A percentile compares a stretch with the other conserved stretches of the same genome.
These are phyloP conservation scores for Phyllosticta citrichinensis DNA, from an alignment of 2,329 filamentous ascomycete species.

Conservation along the genomic window DNA sequence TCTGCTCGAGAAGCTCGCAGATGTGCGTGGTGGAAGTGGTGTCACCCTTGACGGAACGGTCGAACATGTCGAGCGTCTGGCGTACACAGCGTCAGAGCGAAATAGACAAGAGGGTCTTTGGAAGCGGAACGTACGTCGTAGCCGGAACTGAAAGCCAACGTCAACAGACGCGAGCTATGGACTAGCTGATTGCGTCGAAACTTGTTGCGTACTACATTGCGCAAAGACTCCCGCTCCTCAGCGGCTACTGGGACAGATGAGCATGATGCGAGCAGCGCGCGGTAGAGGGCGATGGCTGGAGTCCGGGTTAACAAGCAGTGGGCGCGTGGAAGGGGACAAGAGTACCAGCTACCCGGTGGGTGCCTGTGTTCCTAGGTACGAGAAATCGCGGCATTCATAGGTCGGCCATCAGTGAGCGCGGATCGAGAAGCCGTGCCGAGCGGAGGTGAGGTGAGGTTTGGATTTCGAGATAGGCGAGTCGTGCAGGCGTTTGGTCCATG, in stretches of 20 bases:
- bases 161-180: constrained; percentile 50
- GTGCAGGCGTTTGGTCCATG: neutral
- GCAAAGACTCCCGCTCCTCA: constrained; percentile 41
- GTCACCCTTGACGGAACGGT: constrained; percentile 27
- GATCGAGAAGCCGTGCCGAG: neutral
- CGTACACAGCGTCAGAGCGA: neutral
- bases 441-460: neutral
- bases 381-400: constrained; percentile 37
- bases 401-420: neutral
- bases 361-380: constrained; percentile 36
- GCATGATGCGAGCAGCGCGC: constrained; percentile 55
- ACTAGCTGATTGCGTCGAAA: constrained; percentile 53
- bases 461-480: constrained; percentile 1
- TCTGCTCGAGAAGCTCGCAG: constrained; percentile 16
- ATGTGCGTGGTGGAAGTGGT: constrained; percentile 19
- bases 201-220: constrained; percentile 48
- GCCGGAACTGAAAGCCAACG: constrained; percentile 53
- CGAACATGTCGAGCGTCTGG: constrained; percentile 18
- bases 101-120: neutral
- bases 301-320: neutral
- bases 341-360: constrained; percentile 43
- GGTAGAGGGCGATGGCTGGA: constrained; percentile 60
- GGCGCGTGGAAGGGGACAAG: neutral
- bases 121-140: constrained; percentile 24
- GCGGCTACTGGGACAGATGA: constrained; percentile 42